Conservation (phyloP, 805 yeast genomes). For the Myxozyma lipomycoides region DNA sequence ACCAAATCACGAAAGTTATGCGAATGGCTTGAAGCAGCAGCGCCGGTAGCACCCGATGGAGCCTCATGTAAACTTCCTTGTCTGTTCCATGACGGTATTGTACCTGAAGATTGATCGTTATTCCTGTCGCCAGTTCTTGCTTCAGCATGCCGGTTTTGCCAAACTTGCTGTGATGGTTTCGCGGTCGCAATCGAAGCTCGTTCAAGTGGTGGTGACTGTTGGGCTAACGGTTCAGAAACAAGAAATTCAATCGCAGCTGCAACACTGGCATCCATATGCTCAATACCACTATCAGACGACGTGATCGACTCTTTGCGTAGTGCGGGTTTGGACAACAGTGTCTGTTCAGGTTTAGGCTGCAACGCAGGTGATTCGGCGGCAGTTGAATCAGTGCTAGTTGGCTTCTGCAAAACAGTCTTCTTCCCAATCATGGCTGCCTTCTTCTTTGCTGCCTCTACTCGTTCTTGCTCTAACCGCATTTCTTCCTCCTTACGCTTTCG, state of each 20-base stretch:
- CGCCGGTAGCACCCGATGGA: too few relatives aligned
- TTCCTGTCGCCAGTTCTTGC: neutral
- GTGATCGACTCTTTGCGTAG: slow-evolving; percentile 19
- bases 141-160: neutral
- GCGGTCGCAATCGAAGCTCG: slow-evolving; percentile 12
- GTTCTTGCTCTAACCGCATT: slow-evolving; percentile 32
- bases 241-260: slow-evolving; percentile 26
- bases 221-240: slow-evolving; percentile 18
- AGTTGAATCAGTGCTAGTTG: neutral
- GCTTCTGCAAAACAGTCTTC: slow-evolving; percentile 27
- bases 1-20: slow-evolving; percentile 14
- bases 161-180: neutral
- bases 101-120: neutral
- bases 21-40: neutral
- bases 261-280: slow-evolving; percentile 21
- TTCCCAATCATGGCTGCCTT: slow-evolving; percentile 34
- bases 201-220: slow-evolving; percentile 20
- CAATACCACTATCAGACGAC: slow-evolving; percentile 14
- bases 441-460: slow-evolving; percentile 32
- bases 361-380: neutral
- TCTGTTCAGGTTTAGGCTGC: neutral
- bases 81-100: neutral
- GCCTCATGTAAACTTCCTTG: neutral
- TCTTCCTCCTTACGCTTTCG: slow-evolving; percentile 39
- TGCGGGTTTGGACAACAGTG: neutral